Conservation (phyloP, 805 yeast genomes). For the Candida caryicola region DNA sequence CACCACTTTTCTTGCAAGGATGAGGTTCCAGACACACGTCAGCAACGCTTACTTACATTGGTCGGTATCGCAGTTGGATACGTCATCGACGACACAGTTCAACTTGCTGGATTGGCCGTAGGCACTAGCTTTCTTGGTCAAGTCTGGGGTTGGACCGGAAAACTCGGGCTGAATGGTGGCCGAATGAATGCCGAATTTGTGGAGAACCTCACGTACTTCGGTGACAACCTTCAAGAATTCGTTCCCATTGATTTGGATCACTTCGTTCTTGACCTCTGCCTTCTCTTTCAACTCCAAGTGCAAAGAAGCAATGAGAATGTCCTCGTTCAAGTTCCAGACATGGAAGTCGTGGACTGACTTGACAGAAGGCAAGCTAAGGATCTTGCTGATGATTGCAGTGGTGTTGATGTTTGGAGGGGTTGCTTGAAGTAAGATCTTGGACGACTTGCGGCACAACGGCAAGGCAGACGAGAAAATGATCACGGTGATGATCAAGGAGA, state of each 20-base stretch:
- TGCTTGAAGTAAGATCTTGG: conserved; percentile 87
- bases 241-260: conserved; percentile 41
- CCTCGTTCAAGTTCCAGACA: conserved; percentile 93
- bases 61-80: conserved; percentile 28
- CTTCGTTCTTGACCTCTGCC: conserved; percentile 18
- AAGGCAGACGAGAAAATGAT: conserved; percentile 89
- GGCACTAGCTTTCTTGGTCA: conserved; percentile 14
- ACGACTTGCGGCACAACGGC: conserved; percentile 82
- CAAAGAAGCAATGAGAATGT: conserved; percentile 78
- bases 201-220: conserved; percentile 74
- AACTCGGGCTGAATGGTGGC: conserved; percentile 98
- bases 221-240: conserved; percentile 66
- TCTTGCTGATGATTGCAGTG: conserved; percentile 66
- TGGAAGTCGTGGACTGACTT: conserved; percentile 91
- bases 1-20: no score
- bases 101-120: conserved; percentile 31
- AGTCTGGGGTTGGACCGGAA: conserved; percentile 2
- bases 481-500: conserved; percentile 79
- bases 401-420: conserved; percentile 84
- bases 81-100: conserved; percentile 31
- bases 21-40: no score
- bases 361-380: conserved; percentile 67
- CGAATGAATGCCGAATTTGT: conserved; percentile 81
- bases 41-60: conserved; percentile 18
- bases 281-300: conserved; percentile 64